Evolutionary conservation across 306 rosid species (phyloP), one percentile per base, ranked within the genome.

Genomic region (Medicago arabica): DNA sequence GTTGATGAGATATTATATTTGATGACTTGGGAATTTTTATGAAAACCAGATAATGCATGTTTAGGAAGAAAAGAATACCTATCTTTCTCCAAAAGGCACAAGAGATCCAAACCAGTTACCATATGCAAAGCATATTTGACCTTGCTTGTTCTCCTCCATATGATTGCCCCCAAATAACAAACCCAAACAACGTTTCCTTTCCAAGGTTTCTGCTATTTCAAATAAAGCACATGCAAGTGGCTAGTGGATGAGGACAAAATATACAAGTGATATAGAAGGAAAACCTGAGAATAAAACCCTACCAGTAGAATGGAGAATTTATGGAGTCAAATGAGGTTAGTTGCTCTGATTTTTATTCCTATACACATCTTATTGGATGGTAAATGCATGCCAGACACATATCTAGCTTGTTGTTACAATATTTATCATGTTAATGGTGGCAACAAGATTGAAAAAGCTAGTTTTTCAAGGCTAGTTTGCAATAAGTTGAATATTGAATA

Each of bases 101-200:
- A 49, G n/a, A 88, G 82, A 72, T 83, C 80, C 92, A 84, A 83
- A 85, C 74, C 87, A 69, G 59, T 21, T 75, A 36, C 53, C 3
- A 40, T 79, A 85, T 92, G 89, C 95, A 87, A 94, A 85, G 96
- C 72, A 86, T 85, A 78, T 79, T 19, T 21, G 53, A 85, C 83
- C 74, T 86, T 81, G 80, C 89, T 87, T 23, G 68, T 65, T 74
- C 47, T 61, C 51, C 40, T 85, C 83, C 76, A 71, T 41, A 68
- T 31, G 18, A 28, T 39, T 71, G n/a, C 36, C 77, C 28, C 46
- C 28, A 23, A 23, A 23, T 23, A 70, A 67, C 44, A 23, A 64
- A 79, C 74, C 67, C 76, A n/a, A 23, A 28, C 36, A 75, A 67
- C 28, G 28, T 23, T 1, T 23, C 28, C 28, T 23, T 23, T 23